Percentiles rank a stretch among this genome's conserved stretches.
Conservation (phyloP, 2,329 filamentous ascomycete species). For the Paramyrothecium roridum region DNA sequence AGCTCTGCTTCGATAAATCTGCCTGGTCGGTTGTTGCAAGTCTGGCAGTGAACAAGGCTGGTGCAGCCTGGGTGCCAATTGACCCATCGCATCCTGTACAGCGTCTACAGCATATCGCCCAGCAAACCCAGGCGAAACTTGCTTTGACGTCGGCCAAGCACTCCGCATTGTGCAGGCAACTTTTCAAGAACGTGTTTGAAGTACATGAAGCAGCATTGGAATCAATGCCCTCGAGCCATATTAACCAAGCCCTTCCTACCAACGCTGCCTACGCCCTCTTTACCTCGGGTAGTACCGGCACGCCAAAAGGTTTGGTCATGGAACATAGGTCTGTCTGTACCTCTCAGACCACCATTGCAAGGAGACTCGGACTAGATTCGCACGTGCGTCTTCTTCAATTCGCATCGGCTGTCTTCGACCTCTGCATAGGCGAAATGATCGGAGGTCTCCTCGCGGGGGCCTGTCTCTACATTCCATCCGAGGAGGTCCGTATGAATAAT, state of each 20-base stretch:
- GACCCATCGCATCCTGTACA: conserved; percentile 33
- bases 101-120: conserved; percentile 7
- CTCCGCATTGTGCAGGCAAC: background rate
- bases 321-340: conserved; percentile 8
- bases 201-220: background rate
- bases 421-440: conserved; percentile 4
- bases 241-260: background rate
- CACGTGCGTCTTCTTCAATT: conserved; percentile 6
- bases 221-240: no score
- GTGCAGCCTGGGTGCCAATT: conserved; percentile 24
- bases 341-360: background rate
- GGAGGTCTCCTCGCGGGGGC: conserved; percentile 4
- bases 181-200: background rate
- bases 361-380: background rate
- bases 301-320: conserved; percentile 13
- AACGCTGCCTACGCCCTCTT: conserved; percentile 9
- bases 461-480: conserved; percentile 8
- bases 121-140: conserved; percentile 4
- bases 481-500: conserved; percentile 1
- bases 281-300: conserved; percentile 13
- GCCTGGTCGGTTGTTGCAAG: conserved; percentile 27
- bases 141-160: background rate
- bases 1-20: conserved; percentile 35
- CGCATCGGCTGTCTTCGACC: conserved; percentile 9
- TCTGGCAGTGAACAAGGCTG: conserved; percentile 31